A percentile compares a stretch with the other conserved stretches of the same genome.
Evolutionary conservation across 148 eudicot species (phyloP).

Genomic region (Silene conica): DNA sequence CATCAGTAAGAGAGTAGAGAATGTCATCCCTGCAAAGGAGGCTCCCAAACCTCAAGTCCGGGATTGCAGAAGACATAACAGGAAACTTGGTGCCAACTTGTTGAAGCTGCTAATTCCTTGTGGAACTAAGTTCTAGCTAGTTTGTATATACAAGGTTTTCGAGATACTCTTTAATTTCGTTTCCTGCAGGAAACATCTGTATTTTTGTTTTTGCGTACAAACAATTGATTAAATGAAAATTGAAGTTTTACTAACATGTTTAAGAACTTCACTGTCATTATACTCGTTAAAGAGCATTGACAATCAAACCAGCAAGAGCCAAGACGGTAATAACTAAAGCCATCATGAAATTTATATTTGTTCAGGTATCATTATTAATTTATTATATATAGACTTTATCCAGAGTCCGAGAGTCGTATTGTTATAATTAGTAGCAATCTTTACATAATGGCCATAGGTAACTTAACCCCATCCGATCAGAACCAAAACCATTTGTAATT

Average conservation of each 20-base stretch:
- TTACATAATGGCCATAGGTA: too few species aligned
- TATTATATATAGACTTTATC: too few species aligned
- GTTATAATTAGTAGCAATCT: too few species aligned
- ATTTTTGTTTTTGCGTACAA: neutral
- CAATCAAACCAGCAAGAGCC: too few species aligned
- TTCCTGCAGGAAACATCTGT: neutral
- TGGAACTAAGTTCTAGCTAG: neutral
- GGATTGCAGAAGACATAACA: neutral
- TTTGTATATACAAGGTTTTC: too few species aligned
- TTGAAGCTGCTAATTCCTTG: slow-evolving; percentile 7
- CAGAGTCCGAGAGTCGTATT: too few species aligned
- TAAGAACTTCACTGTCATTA: neutral
- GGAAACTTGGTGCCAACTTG: neutral
- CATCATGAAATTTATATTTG: too few species aligned
- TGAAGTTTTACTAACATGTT: neutral
- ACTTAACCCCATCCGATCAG: too few species aligned
- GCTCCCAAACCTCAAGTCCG: neutral
- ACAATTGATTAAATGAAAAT: neutral
- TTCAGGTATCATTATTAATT: too few species aligned
- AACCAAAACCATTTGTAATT: too few species aligned
- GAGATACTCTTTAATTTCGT: too few species aligned
- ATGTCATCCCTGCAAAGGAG: neutral
- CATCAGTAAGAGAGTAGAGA: neutral
- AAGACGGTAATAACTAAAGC: neutral
- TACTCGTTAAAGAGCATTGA: too few species aligned